These are phyloP conservation scores for Monosporozyma yasuniensis DNA, from an alignment of 805 yeast species.

Conservation along the genomic window DNA sequence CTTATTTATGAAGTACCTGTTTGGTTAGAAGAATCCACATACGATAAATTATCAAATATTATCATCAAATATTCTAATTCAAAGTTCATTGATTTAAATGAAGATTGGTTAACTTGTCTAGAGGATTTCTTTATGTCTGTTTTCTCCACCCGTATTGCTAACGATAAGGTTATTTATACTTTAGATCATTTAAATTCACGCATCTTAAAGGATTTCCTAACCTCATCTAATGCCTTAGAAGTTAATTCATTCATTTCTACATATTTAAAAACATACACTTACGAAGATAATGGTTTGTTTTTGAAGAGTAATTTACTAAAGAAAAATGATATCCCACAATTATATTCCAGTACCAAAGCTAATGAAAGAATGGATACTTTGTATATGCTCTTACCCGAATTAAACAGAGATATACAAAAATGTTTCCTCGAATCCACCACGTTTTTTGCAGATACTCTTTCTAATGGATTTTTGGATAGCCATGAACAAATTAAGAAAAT, in stretches of 20 bases:
- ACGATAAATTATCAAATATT: slow-evolving; percentile 29
- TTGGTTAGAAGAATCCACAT: slow-evolving; percentile 24
- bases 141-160: slow-evolving; percentile 13
- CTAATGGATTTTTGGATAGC: slow-evolving; percentile 7
- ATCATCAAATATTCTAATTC: slow-evolving; percentile 29
- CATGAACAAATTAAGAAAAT: slow-evolving; percentile 9
- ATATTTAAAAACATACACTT: slow-evolving; percentile 21
- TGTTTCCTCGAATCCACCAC: slow-evolving; percentile 12
- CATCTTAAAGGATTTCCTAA: slow-evolving; percentile 8
- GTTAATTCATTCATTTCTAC: slow-evolving; percentile 16
- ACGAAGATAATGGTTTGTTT: slow-evolving; percentile 19
- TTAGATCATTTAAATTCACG: slow-evolving; percentile 29
- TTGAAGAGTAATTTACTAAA: slow-evolving; percentile 29
- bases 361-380: slow-evolving; percentile 15
- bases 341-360: slow-evolving; percentile 27
- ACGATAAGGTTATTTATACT: slow-evolving; percentile 24
- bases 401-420: slow-evolving; percentile 4
- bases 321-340: slow-evolving; percentile 26
- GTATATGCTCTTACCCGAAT: slow-evolving; percentile 13
- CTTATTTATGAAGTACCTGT: slow-evolving; percentile 32
- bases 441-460: slow-evolving; percentile 11
- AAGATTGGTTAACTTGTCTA: slow-evolving; percentile 9
- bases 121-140: slow-evolving; percentile 17
- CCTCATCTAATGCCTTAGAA: slow-evolving; percentile 1
- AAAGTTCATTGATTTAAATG: slow-evolving; percentile 10